phyloP scores from a whole-genome alignment of 2,329 filamentous ascomycete genomes.

The Verticillium tricorpus region DNA sequence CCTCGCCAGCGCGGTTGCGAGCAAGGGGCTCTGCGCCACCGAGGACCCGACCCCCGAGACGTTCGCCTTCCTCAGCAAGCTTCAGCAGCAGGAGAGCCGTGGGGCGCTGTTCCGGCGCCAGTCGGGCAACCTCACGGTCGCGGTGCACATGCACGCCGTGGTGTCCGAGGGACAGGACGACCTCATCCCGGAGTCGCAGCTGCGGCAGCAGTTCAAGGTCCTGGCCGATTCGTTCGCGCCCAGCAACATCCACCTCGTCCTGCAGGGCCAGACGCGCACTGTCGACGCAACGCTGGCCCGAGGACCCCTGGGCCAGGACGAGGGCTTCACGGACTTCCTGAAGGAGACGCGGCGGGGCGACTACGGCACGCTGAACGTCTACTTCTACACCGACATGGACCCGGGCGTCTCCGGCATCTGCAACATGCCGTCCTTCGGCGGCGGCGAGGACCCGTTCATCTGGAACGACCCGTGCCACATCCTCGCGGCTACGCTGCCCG shows the following conservation, averaged over 20 bases:
- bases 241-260: conserved; percentile 22
- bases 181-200: background rate
- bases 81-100: background rate
- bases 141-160: background rate
- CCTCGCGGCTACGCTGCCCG: conserved; percentile 13
- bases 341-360: conserved; percentile 23
- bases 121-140: background rate
- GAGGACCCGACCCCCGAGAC: background rate
- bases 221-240: conserved; percentile 19
- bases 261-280: conserved; percentile 21
- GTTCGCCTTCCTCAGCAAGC: background rate
- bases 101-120: background rate
- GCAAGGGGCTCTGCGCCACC: background rate
- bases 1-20: background rate
- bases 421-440: conserved; percentile 28
- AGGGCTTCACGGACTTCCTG: background rate
- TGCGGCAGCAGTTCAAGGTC: conserved; percentile 19
- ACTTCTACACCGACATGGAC: conserved; percentile 23
- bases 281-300: conserved; percentile 17
- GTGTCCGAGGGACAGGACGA: background rate
- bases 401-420: conserved; percentile 29
- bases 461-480: conserved; percentile 13
- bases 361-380: conserved; percentile 36
- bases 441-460: conserved; percentile 10
- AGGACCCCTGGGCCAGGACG: background rate